Evolutionary conservation across 202 grass and related monocot species (phyloP).

Genomic region (Setaria viridis): DNA sequence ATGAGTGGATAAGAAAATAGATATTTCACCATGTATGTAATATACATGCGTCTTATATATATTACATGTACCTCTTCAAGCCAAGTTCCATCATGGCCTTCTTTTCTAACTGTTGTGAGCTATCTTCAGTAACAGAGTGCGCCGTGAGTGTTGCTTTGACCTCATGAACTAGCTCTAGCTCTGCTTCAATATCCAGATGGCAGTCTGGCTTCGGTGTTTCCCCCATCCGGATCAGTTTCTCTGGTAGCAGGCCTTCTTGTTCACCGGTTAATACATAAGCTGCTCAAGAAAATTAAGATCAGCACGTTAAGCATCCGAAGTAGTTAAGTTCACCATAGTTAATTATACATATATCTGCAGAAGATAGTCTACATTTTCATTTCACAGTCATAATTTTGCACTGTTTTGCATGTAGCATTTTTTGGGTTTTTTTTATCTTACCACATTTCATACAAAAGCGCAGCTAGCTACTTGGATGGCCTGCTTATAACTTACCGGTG

Average conservation of each 20-base stretch:
- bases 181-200: constrained; percentile 67
- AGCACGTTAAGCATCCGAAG: too few relatives aligned
- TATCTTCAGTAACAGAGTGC: background rate
- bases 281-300: background rate
- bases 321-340: too few relatives aligned
- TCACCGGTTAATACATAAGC: constrained; percentile 62
- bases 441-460: too few relatives aligned
- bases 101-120: constrained; percentile 32
- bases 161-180: constrained; percentile 53
- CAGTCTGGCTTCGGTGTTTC: constrained; percentile 34
- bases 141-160: constrained; percentile 34
- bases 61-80: constrained; percentile 53
- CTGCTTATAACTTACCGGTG: constrained; percentile 49
- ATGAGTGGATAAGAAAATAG: too few relatives aligned
- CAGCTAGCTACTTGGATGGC: background rate
- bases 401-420: too few relatives aligned
- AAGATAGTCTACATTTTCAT: too few relatives aligned
- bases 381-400: too few relatives aligned
- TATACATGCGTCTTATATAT: too few relatives aligned
- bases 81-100: constrained; percentile 65
- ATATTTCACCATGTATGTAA: too few relatives aligned
- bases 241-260: constrained; percentile 58
- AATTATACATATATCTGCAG: too few relatives aligned
- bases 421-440: too few relatives aligned
- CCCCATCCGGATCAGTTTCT: constrained; percentile 60